Base-by-base conservation (phyloP, 768 basidiomycete genomes). In the Tylopilus subfusipes region DNA sequence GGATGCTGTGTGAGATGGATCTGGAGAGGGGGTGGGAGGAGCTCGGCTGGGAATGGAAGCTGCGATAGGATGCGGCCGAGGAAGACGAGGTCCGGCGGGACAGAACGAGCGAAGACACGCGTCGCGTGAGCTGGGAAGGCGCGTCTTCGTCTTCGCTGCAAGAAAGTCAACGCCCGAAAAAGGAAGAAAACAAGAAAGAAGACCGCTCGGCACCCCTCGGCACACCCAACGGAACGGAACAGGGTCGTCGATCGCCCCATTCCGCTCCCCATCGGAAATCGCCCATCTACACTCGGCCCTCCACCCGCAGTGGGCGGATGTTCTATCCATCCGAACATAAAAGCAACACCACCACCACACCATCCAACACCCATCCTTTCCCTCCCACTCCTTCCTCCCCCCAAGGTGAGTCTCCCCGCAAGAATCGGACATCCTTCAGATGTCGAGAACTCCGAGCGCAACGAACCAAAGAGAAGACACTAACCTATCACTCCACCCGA, bases 401-500 rank as follows among this genome's bases (percentile, higher is more conserved):
- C 49, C 16, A 34, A 54, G 52, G 40, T 39, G 29, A 21, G 52
- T 54, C 42, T 54, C 42, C 22, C 46, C 42, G 11, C 29, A 30
- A 33, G 48, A 59, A 50, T 19, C 52, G 48, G 42, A 18, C 42
- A 39, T 30, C 45, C 33, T 43, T 27, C 7, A 52, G 50, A 44
- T 24, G 45, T 34, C 18, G 12, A 12, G 29, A 54, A 38, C 27
- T 43, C 53, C 53, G 38, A 24, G 40, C 29, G 39, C 14, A 21
- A n/a, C n/a, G 11, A 44, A 25, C 19, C 39, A 43, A 43, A 36
- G 42, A 38, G 3, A 51, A 50, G 38, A 50, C 34, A 69, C 77
- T 14, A 33, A 85, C 82, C 84, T 85, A 60, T 88, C 86, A 60
- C 84, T 86, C 86, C 86, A 88, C 1, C 86, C 86, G 14, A 88